phyloP scores from a whole-genome alignment of 768 basidiomycete genomes.

The Royoungia palumana region DNA sequence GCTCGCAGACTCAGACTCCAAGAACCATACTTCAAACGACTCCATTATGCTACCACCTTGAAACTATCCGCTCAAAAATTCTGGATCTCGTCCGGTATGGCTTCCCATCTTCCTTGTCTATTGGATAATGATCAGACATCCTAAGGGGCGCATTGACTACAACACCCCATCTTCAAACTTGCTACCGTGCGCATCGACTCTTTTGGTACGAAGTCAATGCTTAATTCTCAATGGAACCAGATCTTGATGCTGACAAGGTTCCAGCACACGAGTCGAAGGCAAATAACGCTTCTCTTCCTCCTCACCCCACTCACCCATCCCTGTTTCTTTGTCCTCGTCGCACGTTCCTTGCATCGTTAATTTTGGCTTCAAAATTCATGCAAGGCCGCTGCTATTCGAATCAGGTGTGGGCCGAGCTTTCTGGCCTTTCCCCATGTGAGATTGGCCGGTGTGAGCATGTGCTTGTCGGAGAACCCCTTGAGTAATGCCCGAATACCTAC shows the following conservation, averaged over 20 bases:
- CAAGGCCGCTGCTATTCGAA: slow-evolving; percentile 95
- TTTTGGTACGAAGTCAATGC: slow-evolving; percentile 13
- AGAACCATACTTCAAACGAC: slow-evolving; percentile 84
- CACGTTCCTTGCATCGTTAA: slow-evolving; percentile 83
- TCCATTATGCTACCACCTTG: slow-evolving; percentile 81
- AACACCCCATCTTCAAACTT: slow-evolving; percentile 30
- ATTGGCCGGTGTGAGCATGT: slow-evolving; percentile 87
- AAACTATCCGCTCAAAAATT: slow-evolving; percentile 71
- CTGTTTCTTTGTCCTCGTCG: slow-evolving; percentile 86
- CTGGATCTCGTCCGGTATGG: slow-evolving; percentile 59
- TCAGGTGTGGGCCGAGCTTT: slow-evolving; percentile 90
- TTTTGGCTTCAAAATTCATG: slow-evolving; percentile 88
- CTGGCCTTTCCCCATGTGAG: slow-evolving; percentile 82
- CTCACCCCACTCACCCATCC: slow-evolving; percentile 54
- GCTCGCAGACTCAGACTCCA: slow-evolving; percentile 82
- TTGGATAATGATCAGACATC: slow-evolving; percentile 42
- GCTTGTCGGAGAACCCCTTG: slow-evolving; percentile 78
- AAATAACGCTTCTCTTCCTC: slow-evolving; percentile 22
- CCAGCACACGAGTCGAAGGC: slow-evolving; percentile 10
- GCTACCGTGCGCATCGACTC: slow-evolving; percentile 42
- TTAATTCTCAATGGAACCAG: slow-evolving; percentile 20
- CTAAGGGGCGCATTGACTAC: slow-evolving; percentile 39
- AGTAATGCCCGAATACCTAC: slow-evolving; percentile 74
- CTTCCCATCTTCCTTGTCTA: slow-evolving; percentile 39
- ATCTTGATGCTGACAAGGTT: slow-evolving; percentile 8